Evolutionary conservation across 2,329 filamentous ascomycete species (phyloP).

Genomic region (Endoconidiophora polonica): DNA sequence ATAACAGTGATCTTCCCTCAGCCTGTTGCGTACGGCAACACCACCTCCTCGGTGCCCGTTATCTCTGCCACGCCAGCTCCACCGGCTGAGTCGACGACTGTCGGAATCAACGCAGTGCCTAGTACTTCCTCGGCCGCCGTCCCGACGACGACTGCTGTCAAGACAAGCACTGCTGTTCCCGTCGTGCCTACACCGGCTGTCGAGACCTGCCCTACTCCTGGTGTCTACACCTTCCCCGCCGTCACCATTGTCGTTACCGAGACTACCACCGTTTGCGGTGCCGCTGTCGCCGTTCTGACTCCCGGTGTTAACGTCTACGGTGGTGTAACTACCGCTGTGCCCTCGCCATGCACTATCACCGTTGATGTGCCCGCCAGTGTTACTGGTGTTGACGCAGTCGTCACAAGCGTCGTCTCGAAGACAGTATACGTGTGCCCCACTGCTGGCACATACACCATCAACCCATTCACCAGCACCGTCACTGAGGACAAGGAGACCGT

Average conservation of each 20-base stretch:
- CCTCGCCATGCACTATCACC: slow-evolving; percentile 47
- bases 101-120: too few relatives aligned
- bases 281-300: slow-evolving; percentile 43
- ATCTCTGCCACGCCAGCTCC: neutral
- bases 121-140: slow-evolving; percentile 5
- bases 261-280: slow-evolving; percentile 49
- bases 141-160: slow-evolving; percentile 21
- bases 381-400: slow-evolving; percentile 37
- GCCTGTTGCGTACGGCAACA: slow-evolving; percentile 1
- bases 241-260: slow-evolving; percentile 52
- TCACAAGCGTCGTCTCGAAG: slow-evolving; percentile 49
- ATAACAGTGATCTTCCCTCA: slow-evolving; percentile 15
- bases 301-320: slow-evolving; percentile 52
- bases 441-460: slow-evolving; percentile 61
- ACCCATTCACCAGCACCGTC: slow-evolving; percentile 46
- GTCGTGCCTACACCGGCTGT: slow-evolving; percentile 36
- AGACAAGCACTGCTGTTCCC: slow-evolving; percentile 19
- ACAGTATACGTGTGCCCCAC: slow-evolving; percentile 60
- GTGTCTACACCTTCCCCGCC: slow-evolving; percentile 60
- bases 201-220: slow-evolving; percentile 44
- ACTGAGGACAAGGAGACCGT: slow-evolving; percentile 34
- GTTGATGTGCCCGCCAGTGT: slow-evolving; percentile 53
- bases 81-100: neutral
- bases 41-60: slow-evolving; percentile 1
- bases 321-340: slow-evolving; percentile 55